Evolutionary conservation across 805 yeast genomes (phyloP).

Genomic region (Soucietia sequanensis): DNA sequence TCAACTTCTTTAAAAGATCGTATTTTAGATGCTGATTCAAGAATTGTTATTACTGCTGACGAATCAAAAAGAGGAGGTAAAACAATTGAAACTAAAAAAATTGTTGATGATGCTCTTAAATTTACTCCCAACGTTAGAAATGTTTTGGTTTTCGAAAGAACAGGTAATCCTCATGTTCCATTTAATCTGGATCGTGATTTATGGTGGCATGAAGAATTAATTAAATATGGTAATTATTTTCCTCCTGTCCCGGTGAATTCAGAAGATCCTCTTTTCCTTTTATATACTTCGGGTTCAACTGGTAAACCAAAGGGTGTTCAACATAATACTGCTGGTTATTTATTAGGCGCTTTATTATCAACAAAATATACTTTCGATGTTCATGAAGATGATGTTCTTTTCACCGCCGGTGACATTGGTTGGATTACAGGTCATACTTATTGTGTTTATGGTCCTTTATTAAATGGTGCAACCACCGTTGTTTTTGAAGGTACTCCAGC

Average conservation of each 20-base stretch:
- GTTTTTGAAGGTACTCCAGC: slow-evolving; percentile 98
- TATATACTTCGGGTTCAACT: slow-evolving; percentile 97
- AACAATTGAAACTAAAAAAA: slow-evolving; percentile 85
- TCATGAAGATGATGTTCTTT: slow-evolving; percentile 80
- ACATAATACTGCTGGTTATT: slow-evolving; percentile 92
- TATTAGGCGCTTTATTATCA: slow-evolving; percentile 88
- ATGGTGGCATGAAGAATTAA: slow-evolving; percentile 93
- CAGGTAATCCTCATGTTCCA: slow-evolving; percentile 71
- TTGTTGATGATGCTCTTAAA: slow-evolving; percentile 91
- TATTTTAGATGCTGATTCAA: slow-evolving; percentile 81
- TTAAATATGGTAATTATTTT: slow-evolving; percentile 76
- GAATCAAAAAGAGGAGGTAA: slow-evolving; percentile 96
- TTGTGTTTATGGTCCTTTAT: slow-evolving; percentile 90
- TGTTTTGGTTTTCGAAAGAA: slow-evolving; percentile 85
- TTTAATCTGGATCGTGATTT: slow-evolving; percentile 80
- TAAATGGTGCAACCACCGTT: slow-evolving; percentile 82
- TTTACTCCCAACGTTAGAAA: slow-evolving; percentile 73
- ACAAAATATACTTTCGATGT: slow-evolving; percentile 93
- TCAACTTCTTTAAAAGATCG: slow-evolving; percentile 92
- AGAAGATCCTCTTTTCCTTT: slow-evolving; percentile 93
- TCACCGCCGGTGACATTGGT: slow-evolving; percentile 98
- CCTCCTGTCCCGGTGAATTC: slow-evolving; percentile 86
- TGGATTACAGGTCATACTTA: slow-evolving; percentile 99
- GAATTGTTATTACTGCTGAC: slow-evolving; percentile 89
- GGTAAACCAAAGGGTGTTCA: slow-evolving; percentile 98